Evolutionary conservation across 106 monocot species (phyloP), one percentile per base, ranked within the genome.

Genomic region (Allium cepa): DNA sequence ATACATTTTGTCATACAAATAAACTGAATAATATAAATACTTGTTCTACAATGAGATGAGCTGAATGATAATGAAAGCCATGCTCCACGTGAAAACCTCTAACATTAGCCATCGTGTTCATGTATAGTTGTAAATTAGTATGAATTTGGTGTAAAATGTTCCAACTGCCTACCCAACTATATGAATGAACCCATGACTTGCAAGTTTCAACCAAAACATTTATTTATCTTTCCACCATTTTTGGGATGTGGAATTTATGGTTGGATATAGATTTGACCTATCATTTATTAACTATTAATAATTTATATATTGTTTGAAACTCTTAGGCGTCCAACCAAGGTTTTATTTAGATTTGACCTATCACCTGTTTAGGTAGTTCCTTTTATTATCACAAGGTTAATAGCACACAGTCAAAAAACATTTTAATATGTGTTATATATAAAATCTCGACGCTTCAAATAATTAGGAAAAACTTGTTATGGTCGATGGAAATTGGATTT

Each of bases 81-180:
- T 11, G 61, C 9, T 61, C 18, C 8, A 2, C 59, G n/a, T 59
- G 59, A 13, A 59, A 59, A 26, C n/a, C 7, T 59, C 16, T 9
- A 6, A 9, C 22, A 9, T 11, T 27, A 18, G 8, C 5, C 16
- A 45, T 61, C 61, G 8, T 61, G 26, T 61, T 61, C 61, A 61
- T 17, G 59, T 15, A 59, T 8, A 59, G 26, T 17, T 16, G 59
- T 59, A 59, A 9, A 17, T 8, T 9, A 17, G 59, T 18, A 22
- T 55, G 53, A 55, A 36, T 36, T 36, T 36, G 36, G 36, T 36
- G 36, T 36, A 36, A 55, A 55, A 15, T 4, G 53, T 55, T 15
- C 59, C 59, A 17, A 59, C 59, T 59, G 59, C 59, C 26, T 59
- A 15, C 59, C 59, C 16, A 59, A 59, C 59, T 59, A 17, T 13